phyloP scores from a whole-genome alignment of 1,139 yeast species.

The Debaryomyces coudertii region DNA sequence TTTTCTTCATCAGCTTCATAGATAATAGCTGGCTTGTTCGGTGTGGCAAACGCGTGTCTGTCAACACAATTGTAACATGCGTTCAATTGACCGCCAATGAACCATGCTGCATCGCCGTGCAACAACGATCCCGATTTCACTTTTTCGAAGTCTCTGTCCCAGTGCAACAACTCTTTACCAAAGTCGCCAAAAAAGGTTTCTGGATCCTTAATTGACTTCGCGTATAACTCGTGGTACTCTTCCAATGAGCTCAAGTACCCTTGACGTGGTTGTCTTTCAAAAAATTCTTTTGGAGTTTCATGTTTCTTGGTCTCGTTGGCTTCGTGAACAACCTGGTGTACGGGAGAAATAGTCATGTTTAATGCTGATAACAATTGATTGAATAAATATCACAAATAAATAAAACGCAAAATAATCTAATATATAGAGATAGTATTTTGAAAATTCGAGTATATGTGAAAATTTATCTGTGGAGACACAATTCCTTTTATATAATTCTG shows the following conservation, averaged over 20 bases:
- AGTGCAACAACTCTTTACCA: conserved; percentile 76
- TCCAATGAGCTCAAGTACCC: conserved; percentile 56
- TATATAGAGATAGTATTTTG: background rate
- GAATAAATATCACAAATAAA: conserved; percentile 5
- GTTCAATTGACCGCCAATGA: conserved; percentile 88
- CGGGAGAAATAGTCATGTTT: conserved; percentile 22
- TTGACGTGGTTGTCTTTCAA: conserved; percentile 65
- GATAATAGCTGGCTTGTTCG: conserved; percentile 85
- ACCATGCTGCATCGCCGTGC: conserved; percentile 90
- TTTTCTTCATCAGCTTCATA: conserved; percentile 94
- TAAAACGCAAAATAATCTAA: background rate
- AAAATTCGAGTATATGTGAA: background rate
- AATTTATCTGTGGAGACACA: conserved; percentile 6
- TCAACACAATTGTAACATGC: conserved; percentile 97
- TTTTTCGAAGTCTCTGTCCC: conserved; percentile 82
- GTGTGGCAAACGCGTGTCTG: conserved; percentile 87
- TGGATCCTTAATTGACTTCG: conserved; percentile 79
- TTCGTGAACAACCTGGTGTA: conserved; percentile 70
- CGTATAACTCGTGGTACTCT: conserved; percentile 75
- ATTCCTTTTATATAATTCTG: conserved; percentile 4
- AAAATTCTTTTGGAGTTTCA: conserved; percentile 76
- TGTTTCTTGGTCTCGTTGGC: conserved; percentile 69
- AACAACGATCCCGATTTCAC: conserved; percentile 74
- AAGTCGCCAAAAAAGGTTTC: conserved; percentile 80
- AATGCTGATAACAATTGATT: background rate